Evolutionary conservation across 768 basidiomycete genomes (phyloP), one percentile per base, ranked within the genome.

Genomic region (Podaxis pistillaris): DNA sequence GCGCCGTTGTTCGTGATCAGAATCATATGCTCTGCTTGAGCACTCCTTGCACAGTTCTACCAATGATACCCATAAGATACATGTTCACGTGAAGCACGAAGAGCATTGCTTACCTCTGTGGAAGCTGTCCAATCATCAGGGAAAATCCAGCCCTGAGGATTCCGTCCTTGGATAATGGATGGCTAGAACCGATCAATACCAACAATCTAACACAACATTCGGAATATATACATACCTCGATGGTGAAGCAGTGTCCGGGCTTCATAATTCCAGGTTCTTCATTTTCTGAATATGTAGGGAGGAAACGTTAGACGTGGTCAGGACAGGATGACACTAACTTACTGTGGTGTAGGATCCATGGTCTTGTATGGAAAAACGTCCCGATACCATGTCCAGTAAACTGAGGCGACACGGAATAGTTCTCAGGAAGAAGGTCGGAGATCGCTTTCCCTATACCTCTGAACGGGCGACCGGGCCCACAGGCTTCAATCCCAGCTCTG

Each of bases 111-210:
- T 69, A 87, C 94, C 79, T 91, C 87, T 0, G 94, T 94, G 0
- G 91, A 90, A n/a, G 90, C 87, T 2, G 93, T 94, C 95, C 95
- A 96, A 26, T 91, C 93, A 70, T 96, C 95, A 1, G 91, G 91
- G 72, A 92, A 96, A 62, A 93, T 84, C 85, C 88, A 89, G 2
- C 85, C 85, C 26, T 75, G 71, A 0, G 92, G 80, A 61, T 90
- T 79, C 4, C 76, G 72, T 11, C 94, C 94, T 75, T 94, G 90
- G 12, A 96, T 82, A 36, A 96, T 77, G 52, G 81, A 81, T 3
- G 94, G 94, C 89, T 93, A 62, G 47, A 3, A 36, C 6, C 46
- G 11, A 36, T 41, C 26, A 50, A 49, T 5, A 44, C 7, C 67
- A 15, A 65, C 8, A 33, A 7, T 33, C 33, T 15, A 37, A 3